Percentiles rank a stretch among this genome's conserved stretches.
phyloP scores from a whole-genome alignment of 805 yeast species.

The Wickerhamomyces queroliae region DNA sequence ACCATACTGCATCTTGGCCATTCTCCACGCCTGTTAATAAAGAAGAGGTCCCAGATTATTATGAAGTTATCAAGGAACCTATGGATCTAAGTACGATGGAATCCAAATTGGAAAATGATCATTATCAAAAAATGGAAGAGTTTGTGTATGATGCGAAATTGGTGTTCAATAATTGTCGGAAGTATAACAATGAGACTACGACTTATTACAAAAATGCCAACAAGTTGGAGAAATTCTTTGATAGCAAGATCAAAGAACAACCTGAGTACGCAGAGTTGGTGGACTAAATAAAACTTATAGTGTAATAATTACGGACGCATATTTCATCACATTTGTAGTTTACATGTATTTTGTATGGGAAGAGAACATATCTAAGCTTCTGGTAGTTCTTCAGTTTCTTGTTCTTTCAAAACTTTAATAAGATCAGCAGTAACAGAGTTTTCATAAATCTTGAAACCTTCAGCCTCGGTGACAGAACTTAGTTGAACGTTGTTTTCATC shows the following conservation, averaged over 20 bases:
- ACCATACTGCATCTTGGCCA: constrained; percentile 98
- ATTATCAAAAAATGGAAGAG: constrained; percentile 85
- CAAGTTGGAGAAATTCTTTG: constrained; percentile 86
- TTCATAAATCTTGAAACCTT: constrained; percentile 79
- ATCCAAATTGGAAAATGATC: constrained; percentile 83
- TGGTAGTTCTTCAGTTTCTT: constrained; percentile 43
- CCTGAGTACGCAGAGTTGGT: constrained; percentile 87
- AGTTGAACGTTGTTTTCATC: constrained; percentile 94
- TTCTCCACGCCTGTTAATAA: constrained; percentile 87
- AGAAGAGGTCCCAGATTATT: constrained; percentile 94
- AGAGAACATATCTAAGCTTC: constrained; percentile 12
- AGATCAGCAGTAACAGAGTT: constrained; percentile 81
- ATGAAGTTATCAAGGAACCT: constrained; percentile 94
- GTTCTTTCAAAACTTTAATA: constrained; percentile 71
- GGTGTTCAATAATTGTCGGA: constrained; percentile 85
- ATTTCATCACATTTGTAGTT: background rate
- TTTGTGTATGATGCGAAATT: constrained; percentile 84
- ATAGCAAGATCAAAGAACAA: constrained; percentile 74
- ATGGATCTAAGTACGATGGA: constrained; percentile 98
- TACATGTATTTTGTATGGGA: too few species aligned
- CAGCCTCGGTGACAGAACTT: constrained; percentile 82
- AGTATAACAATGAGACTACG: constrained; percentile 90
- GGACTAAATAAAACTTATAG: constrained; percentile 36
- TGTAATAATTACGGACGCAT: background rate
- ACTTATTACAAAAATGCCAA: constrained; percentile 94